Conservation (phyloP, 73 alveolate species). For the Stentor coeruleus region DNA sequence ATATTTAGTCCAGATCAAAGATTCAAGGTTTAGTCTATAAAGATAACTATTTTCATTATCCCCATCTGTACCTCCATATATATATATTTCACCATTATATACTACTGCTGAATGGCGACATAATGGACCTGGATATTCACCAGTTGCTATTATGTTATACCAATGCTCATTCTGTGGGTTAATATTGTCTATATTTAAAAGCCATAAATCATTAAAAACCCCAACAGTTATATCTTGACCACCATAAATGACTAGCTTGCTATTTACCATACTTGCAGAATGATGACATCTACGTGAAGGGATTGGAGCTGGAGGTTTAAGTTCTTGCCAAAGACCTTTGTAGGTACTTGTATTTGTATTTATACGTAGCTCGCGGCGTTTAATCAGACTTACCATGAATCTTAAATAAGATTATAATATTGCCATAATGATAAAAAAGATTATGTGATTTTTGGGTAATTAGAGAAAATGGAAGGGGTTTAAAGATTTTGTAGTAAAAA, state of each 20-base stretch:
- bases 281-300: slow-evolving; percentile 22
- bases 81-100: not conserved
- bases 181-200: not conserved
- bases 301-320: not conserved
- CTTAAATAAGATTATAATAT: too few species aligned
- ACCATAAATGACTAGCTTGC: slow-evolving; percentile 2
- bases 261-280: not conserved
- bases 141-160: not conserved
- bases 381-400: not conserved
- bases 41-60: not conserved
- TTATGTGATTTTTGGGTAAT: too few species aligned
- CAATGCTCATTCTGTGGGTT: not conserved
- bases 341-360: not conserved
- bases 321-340: slow-evolving; percentile 12
- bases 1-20: not conserved
- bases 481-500: too few species aligned
- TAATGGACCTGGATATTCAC: not conserved
- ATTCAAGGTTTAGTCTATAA: not conserved
- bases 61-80: slow-evolving; percentile 7
- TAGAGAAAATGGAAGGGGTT: too few species aligned
- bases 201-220: slow-evolving; percentile 14
- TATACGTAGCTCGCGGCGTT: not conserved
- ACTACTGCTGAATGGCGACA: slow-evolving; percentile 15
- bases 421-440: too few species aligned
- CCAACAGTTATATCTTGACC: slow-evolving; percentile 18